Conservation (phyloP, 768 basidiomycete species). For the Kwoniella botswanensis region DNA sequence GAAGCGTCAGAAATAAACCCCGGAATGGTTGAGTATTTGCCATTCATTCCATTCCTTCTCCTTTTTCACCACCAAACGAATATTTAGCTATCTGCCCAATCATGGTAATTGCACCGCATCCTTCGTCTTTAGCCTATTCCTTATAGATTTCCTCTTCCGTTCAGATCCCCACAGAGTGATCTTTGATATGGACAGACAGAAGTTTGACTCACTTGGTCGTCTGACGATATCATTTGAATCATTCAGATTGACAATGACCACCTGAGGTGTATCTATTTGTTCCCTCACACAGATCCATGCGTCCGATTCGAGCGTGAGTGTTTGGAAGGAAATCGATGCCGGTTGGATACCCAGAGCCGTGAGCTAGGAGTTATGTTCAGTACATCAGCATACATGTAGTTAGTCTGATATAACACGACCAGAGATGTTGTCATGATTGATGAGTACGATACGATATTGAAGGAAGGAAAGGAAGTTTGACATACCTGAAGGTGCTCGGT, state of each 20-base stretch:
- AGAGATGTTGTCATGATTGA: neutral
- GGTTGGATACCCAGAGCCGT: constrained; percentile 96
- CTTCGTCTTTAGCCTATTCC: neutral
- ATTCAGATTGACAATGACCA: constrained; percentile 96
- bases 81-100: too few relatives aligned
- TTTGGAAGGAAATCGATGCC: constrained; percentile 96
- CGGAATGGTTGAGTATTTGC: neutral
- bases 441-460: neutral
- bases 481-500: constrained; percentile 61
- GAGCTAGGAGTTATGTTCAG: too few relatives aligned
- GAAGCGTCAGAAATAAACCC: neutral
- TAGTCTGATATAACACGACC: neutral
- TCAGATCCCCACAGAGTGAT: too few relatives aligned
- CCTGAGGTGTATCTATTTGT: constrained; percentile 68
- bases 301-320: constrained; percentile 94
- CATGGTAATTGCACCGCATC: neutral
- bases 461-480: neutral
- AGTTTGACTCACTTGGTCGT: constrained; percentile 50
- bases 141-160: too few relatives aligned
- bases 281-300: constrained; percentile 86
- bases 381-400: neutral
- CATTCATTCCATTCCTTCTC: neutral
- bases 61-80: too few relatives aligned
- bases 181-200: too few relatives aligned
- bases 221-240: constrained; percentile 89